Base-by-base conservation (phyloP, 345 rosid genomes). In the Balakata baccata region DNA sequence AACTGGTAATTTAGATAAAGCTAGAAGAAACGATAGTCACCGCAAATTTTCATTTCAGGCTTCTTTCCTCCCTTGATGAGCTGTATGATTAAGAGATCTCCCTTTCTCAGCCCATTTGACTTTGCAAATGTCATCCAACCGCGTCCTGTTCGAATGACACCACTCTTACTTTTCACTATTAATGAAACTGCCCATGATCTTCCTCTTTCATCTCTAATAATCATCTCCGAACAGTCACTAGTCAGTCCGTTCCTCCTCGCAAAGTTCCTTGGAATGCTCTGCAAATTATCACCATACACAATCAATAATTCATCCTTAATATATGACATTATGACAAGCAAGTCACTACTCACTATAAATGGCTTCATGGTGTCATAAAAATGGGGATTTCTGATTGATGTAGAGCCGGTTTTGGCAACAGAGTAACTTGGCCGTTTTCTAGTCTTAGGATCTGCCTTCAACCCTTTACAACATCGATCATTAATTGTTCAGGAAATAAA, bases 111-210 rank as follows among this genome's bases (percentile, higher is more conserved):
- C 11, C 47, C 66, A 37, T 63, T 63, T 39, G 66, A 39, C 34
- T 22, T 41, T 20, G 66, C 66, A 39, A 63, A 63, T 63, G 23
- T 18, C 13, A 16, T 63, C 66, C 66, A 63, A 10, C 66, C 66
- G 6, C 1, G 20, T 63, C 66, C 66, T 17, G 37, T 16, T 8
- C 16, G 6, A 63, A 63, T 17, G 18, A 3, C 66, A 37, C 66
- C 22, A 10, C 23, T 63, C 20, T 10, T 38, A 41, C 20, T 16
- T 63, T 34, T 63, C 47, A 0, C 20, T 0, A 34, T 46, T 37
- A n/a, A n/a, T n/a, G 66, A 16, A 5, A 63, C 66, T 16, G 4
- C 1, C 66, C 66, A 63, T 7, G 66, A 63, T 39, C 6, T 37
- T 37, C 66, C 66, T 16, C 23, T 17, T 63, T 63, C 66, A 4